phyloP scores from a whole-genome alignment of 169 alveolate species.

The Amoebophrya sp. region DNA sequence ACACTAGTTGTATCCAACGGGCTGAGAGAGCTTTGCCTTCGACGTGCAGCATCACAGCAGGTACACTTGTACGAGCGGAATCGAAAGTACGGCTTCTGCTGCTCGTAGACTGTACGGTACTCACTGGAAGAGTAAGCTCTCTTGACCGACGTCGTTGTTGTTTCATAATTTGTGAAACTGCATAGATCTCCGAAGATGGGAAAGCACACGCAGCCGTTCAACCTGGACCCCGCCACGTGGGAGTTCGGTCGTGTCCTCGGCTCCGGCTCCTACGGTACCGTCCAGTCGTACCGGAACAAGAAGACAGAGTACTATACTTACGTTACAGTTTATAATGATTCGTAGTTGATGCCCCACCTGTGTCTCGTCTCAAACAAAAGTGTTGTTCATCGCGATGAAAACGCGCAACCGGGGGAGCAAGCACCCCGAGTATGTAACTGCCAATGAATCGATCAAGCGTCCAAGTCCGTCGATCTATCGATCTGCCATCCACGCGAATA shows the following conservation, averaged over 20 bases:
- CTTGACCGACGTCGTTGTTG: too few relatives aligned
- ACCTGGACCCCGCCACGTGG: slow-evolving; percentile 43
- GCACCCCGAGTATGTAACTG: background rate
- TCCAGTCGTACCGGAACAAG: slow-evolving; percentile 12
- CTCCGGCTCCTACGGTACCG: slow-evolving; percentile 73
- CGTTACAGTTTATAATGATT: background rate
- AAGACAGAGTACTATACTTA: background rate
- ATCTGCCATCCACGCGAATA: too few relatives aligned
- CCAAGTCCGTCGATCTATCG: background rate
- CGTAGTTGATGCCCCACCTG: background rate
- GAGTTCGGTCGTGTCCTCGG: slow-evolving; percentile 58
- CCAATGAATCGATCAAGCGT: background rate
- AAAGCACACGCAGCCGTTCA: background rate
- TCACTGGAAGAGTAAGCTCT: too few relatives aligned
- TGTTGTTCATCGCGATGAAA: background rate
- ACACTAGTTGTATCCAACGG: too few relatives aligned
- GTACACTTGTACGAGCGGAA: too few relatives aligned
- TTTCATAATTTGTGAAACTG: too few relatives aligned
- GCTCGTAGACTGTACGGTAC: too few relatives aligned
- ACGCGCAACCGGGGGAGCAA: too few relatives aligned
- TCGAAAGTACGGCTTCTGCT: too few relatives aligned
- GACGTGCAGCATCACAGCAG: too few relatives aligned
- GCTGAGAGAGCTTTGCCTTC: too few relatives aligned
- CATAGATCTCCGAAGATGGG: too few relatives aligned
- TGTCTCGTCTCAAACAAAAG: background rate